Evolutionary conservation across 257 asterid species (phyloP).

Genomic region (Fraxinus americana): DNA sequence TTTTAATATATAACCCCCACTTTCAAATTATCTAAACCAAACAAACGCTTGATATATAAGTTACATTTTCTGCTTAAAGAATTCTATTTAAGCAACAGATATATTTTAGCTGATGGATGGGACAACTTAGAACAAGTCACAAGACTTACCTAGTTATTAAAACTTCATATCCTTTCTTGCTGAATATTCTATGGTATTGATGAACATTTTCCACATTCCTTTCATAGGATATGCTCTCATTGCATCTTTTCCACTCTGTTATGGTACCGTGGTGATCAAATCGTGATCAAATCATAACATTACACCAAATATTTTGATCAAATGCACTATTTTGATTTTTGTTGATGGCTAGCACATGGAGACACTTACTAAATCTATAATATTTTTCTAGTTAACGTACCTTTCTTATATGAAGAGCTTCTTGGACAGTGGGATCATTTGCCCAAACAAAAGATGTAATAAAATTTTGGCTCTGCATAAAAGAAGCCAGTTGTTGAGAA

Average conservation of each 20-base stretch:
- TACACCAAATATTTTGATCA: no score
- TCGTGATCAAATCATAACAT: not conserved
- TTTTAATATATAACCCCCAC: no score
- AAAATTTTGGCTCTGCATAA: conserved; percentile 32
- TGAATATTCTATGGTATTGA: conserved; percentile 25
- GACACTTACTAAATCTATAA: no score
- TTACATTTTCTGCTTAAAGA: no score
- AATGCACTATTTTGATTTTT: no score
- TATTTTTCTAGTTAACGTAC: conserved; percentile 6
- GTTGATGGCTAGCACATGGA: no score
- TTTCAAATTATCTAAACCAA: no score
- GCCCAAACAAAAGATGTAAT: conserved; percentile 37
- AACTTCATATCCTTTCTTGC: conserved; percentile 31
- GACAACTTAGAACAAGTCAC: no score
- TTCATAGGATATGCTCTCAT: conserved; percentile 20
- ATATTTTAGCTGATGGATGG: no score
- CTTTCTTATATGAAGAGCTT: conserved; percentile 26
- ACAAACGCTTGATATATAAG: no score
- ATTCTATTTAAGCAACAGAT: no score
- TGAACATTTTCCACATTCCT: conserved; percentile 17
- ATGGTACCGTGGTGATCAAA: conserved; percentile 32
- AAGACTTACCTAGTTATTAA: conserved; percentile 38
- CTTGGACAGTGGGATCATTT: conserved; percentile 34
- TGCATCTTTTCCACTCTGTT: conserved; percentile 30
- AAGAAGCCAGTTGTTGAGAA: not conserved